phyloP scores from a whole-genome alignment of 305 asterid species.

The Fraxinus sp. region DNA sequence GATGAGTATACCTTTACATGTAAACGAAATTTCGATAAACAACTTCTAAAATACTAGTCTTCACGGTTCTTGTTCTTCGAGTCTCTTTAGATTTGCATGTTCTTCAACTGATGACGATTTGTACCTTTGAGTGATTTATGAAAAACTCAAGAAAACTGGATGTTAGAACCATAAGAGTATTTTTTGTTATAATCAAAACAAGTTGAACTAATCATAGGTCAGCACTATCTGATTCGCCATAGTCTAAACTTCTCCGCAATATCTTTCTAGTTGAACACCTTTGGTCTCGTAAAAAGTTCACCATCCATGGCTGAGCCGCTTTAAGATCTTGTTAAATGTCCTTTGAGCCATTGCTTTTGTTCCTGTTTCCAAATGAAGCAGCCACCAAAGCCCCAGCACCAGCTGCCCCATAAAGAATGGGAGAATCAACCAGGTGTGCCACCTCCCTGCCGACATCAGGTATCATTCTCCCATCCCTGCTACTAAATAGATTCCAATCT shows the following conservation, averaged over 20 bases:
- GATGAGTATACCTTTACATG: too few relatives aligned
- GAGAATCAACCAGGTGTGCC: conserved; percentile 59
- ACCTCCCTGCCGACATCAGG: conserved; percentile 88
- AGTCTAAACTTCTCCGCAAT: conserved; percentile 53
- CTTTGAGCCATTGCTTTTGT: conserved; percentile 43
- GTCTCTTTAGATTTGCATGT: too few relatives aligned
- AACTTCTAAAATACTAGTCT: too few relatives aligned
- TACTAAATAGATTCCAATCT: conserved; percentile 85
- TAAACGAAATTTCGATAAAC: too few relatives aligned
- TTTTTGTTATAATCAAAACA: too few relatives aligned
- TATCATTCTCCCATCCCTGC: conserved; percentile 88
- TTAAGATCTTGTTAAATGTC: conserved; percentile 53
- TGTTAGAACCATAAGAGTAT: too few relatives aligned
- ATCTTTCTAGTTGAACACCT: conserved; percentile 67
- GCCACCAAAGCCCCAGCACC: conserved; percentile 64
- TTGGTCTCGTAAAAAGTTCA: conserved; percentile 65
- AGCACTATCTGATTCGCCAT: too few relatives aligned
- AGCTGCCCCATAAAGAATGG: conserved; percentile 60
- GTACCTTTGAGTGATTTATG: too few relatives aligned
- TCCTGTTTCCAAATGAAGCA: conserved; percentile 53
- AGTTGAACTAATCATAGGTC: too few relatives aligned
- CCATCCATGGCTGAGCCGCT: conserved; percentile 78
- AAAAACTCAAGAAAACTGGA: too few relatives aligned
- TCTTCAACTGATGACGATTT: too few relatives aligned
- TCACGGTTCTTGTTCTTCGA: too few relatives aligned